Conservation (phyloP, 352 stramenopile genomes). For the Pythium phragmitis region DNA sequence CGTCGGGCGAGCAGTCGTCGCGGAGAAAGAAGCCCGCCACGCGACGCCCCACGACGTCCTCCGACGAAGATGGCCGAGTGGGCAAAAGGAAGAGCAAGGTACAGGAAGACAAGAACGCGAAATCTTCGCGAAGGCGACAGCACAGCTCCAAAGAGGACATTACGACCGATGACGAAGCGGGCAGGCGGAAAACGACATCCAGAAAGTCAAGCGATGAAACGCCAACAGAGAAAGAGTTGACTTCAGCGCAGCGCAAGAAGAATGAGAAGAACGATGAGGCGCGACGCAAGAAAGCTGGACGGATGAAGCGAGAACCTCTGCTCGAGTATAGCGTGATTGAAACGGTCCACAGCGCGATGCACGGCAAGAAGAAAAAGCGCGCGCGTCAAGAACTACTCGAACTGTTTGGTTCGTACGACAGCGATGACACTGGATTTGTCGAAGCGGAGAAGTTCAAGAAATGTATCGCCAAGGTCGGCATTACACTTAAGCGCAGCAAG, state of each 20-base stretch:
- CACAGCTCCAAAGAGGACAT: not conserved
- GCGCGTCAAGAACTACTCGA: slow-evolving; percentile 41
- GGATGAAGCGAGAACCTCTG: slow-evolving; percentile 55
- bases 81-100: slow-evolving; percentile 3
- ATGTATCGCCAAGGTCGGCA: slow-evolving; percentile 51
- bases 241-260: slow-evolving; percentile 19
- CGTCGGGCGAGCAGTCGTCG: slow-evolving; percentile 20
- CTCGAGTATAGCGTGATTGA: slow-evolving; percentile 47
- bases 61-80: slow-evolving; percentile 10
- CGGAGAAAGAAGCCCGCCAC: slow-evolving; percentile 17
- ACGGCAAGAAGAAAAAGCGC: slow-evolving; percentile 40
- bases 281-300: slow-evolving; percentile 26
- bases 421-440: slow-evolving; percentile 32
- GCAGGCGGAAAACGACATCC: not conserved
- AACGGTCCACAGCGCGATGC: slow-evolving; percentile 48
- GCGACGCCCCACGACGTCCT: not conserved
- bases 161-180: not conserved
- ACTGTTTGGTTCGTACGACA: slow-evolving; percentile 57
- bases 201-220: slow-evolving; percentile 9
- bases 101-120: not conserved
- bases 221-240: slow-evolving; percentile 12
- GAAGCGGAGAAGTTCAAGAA: slow-evolving; percentile 52
- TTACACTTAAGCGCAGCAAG: slow-evolving; percentile 39
- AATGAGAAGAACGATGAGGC: slow-evolving; percentile 20
- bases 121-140: not conserved